Base-by-base conservation (phyloP, 345 rosid genomes). In the Citrus glauca region DNA sequence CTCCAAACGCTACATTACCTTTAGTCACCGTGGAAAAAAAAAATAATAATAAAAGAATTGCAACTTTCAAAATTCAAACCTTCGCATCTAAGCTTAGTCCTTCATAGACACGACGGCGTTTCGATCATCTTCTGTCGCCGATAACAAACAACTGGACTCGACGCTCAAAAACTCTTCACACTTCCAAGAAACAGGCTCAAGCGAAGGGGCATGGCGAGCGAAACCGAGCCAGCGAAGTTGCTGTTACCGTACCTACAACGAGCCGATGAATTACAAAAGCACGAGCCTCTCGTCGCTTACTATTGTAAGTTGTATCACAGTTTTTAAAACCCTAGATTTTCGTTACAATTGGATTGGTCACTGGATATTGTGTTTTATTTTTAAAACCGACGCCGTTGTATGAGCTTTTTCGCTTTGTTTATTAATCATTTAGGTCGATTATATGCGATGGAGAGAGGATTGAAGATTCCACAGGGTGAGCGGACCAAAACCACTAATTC, bases 241-340 rank as follows among this genome's bases (percentile, higher is more conserved):
- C 92, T 96, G 66, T 79, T 96, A 19, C 99, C 98, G 42, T 96
- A 96, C 83, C 84, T 96, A 73, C 98, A 96, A 82, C 89, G 99
- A 71, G 99, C 99, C 78, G 99, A 96, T 60, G 99, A 96, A 89
- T 81, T 96, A 53, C 99, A 94, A 85, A 94, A 92, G 69, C 99
- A 94, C 83, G 99, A 96, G 38, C 97, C 93, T 72, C 90, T 92
- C 83, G 98, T 96, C 72, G 90, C 97, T 82, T 96, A 96, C 78
- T 94, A 96, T 86, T 96, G 99, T 96, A 75, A 53, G 17, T 61
- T 19, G 17, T 68, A 71, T 60, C 45, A 30, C 74, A 72, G 66
- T 81, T 22, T 66, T 16, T 56, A 40, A 53, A 82, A 60, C 66
- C 68, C 48, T 55, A 30, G 53, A 20, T 28, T 28, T 30, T 71